phyloP scores from a whole-genome alignment of 2,329 filamentous ascomycete species.

The Botrytis porri region DNA sequence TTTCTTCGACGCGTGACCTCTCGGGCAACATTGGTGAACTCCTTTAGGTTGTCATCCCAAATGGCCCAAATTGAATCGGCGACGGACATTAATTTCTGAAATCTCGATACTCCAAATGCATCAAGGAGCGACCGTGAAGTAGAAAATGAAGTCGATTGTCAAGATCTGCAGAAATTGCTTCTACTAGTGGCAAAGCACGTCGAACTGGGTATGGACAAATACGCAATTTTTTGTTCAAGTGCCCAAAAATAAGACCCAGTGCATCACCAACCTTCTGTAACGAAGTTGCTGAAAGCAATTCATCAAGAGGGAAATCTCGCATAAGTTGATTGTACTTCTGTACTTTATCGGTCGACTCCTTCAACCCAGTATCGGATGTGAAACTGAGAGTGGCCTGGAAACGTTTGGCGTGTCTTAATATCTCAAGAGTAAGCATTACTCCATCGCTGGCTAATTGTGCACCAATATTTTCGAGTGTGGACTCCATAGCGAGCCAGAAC shows the following conservation, averaged over 20 bases:
- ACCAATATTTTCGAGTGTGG: conserved; percentile 87
- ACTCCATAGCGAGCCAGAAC: conserved; percentile 98
- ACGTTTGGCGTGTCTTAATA: conserved; percentile 93
- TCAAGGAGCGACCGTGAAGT: conserved; percentile 80
- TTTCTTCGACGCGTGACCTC: conserved; percentile 91
- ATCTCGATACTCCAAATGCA: conserved; percentile 88
- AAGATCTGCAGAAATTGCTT: conserved; percentile 91
- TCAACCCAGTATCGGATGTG: conserved; percentile 89
- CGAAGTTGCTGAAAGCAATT: conserved; percentile 87
- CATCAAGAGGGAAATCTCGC: conserved; percentile 95
- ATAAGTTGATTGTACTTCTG: conserved; percentile 99
- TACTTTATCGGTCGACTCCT: conserved; percentile 92
- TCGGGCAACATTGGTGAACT: conserved; percentile 95
- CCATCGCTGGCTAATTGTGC: conserved; percentile 84
- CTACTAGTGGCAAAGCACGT: conserved; percentile 87
- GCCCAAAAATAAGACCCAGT: conserved; percentile 82
- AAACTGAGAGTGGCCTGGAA: conserved; percentile 98
- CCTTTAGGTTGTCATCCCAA: conserved; percentile 96
- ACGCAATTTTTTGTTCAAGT: conserved; percentile 96
- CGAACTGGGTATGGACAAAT: conserved; percentile 94
- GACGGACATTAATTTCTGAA: conserved; percentile 83
- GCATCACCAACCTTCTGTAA: conserved; percentile 86
- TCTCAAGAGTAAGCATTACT: conserved; percentile 86
- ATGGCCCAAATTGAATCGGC: conserved; percentile 83
- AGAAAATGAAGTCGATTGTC: conserved; percentile 82